These are phyloP conservation scores for Castanopsis chinensis DNA, from an alignment of 306 rosid species.

Conservation along the genomic window DNA sequence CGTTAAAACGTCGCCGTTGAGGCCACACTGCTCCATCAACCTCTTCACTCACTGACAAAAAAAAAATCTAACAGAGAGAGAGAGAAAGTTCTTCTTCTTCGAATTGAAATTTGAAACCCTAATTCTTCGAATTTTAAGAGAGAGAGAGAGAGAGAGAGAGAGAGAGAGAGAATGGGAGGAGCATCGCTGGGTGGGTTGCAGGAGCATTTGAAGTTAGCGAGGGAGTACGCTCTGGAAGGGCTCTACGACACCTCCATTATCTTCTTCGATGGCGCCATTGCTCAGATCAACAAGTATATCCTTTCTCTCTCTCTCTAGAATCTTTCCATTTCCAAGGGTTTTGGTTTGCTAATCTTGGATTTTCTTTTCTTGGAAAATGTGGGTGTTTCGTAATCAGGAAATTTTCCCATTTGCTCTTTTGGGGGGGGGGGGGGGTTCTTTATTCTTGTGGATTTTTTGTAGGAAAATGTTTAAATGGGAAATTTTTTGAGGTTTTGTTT, in stretches of 20 bases:
- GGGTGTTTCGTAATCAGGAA: background rate
- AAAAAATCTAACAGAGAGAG: background rate
- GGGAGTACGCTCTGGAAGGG: constrained; percentile 93
- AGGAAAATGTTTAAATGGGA: background rate
- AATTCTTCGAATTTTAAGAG: background rate
- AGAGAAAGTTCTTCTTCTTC: constrained; percentile 7
- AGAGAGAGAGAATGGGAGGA: constrained; percentile 48
- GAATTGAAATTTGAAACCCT: constrained; percentile 3
- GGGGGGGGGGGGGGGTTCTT: too few relatives aligned
- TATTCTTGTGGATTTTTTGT: background rate
- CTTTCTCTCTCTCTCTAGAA: background rate
- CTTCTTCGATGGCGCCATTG: constrained; percentile 93
- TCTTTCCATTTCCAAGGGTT: background rate
- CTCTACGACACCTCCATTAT: constrained; percentile 87
- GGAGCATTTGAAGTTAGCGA: constrained; percentile 90
- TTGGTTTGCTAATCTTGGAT: background rate
- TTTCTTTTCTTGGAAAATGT: constrained; percentile 15
- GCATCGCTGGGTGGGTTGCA: constrained; percentile 72
- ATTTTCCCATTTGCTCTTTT: background rate
- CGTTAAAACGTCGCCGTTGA: too few relatives aligned
- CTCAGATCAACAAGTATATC: constrained; percentile 95
- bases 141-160: background rate
- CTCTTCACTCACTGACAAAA: too few relatives aligned
- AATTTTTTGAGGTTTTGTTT: background rate
- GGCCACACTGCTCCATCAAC: too few relatives aligned